phyloP scores from a whole-genome alignment of 495 filamentous ascomycete genomes.

The Copromyces sp. region DNA sequence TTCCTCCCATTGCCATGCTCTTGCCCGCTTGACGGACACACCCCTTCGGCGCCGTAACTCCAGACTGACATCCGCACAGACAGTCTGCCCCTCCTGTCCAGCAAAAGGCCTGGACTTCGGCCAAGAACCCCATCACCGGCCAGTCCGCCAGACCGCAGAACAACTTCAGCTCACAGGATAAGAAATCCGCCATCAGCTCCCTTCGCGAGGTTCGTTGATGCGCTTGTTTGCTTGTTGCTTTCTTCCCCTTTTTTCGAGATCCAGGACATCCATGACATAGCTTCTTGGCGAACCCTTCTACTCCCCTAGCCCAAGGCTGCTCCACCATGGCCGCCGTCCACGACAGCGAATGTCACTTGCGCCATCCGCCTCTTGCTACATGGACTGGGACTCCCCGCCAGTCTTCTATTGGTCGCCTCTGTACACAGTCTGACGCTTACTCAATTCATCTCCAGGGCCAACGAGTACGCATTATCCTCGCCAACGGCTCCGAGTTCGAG shows the following conservation, averaged over 20 bases:
- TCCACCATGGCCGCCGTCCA: background rate
- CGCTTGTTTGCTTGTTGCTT: background rate
- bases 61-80: constrained; percentile 24
- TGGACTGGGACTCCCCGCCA: background rate
- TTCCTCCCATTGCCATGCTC: constrained; percentile 6
- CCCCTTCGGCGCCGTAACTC: background rate
- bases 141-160: constrained; percentile 18
- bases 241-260: background rate
- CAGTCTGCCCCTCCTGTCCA: constrained; percentile 23
- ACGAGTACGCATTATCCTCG: constrained; percentile 54
- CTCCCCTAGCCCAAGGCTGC: background rate
- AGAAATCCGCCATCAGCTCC: constrained; percentile 18
- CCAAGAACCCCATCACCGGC: constrained; percentile 30
- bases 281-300: background rate
- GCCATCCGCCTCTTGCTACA: background rate
- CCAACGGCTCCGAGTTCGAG: constrained; percentile 61
- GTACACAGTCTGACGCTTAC: constrained; percentile 3
- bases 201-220: constrained; percentile 24
- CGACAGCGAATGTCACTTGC: background rate
- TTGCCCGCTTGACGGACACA: background rate
- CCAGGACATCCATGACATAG: background rate
- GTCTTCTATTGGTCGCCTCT: background rate
- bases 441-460: constrained; percentile 46
- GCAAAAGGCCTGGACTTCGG: constrained; percentile 30
- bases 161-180: constrained; percentile 19